These are phyloP conservation scores for Aphanomyces astaci DNA, from an alignment of 352 stramenopile species.

Conservation along the genomic window DNA sequence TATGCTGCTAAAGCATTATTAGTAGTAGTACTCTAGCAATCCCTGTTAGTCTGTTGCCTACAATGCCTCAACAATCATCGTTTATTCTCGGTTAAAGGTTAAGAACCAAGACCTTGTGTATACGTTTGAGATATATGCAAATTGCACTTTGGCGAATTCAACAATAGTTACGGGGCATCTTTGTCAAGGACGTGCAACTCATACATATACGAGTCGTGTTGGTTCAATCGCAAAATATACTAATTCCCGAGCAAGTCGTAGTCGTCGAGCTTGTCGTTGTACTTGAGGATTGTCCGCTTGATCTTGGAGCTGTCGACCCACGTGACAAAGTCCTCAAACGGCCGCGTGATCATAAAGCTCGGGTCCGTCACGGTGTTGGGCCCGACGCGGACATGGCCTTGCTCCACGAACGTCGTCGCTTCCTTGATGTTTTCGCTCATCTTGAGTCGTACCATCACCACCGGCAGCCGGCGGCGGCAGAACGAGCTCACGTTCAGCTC, in stretches of 20 bases:
- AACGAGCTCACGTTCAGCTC: conserved; percentile 94
- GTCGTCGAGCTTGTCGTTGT: conserved; percentile 99
- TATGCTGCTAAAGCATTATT: too few species aligned
- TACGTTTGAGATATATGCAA: too few species aligned
- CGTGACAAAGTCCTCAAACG: conserved; percentile 99
- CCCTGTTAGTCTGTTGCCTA: too few species aligned
- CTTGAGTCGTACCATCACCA: conserved; percentile 99
- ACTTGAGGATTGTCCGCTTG: conserved; percentile 96
- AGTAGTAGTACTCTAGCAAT: too few species aligned
- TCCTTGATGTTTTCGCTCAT: conserved; percentile 98
- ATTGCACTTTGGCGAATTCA: too few species aligned
- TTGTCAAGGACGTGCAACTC: background rate
- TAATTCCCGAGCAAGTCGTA: conserved; percentile 98
- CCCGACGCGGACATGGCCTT: conserved; percentile 94
- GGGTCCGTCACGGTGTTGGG: conserved; percentile 92
- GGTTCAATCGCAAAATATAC: background rate
- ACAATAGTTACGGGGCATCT: too few species aligned
- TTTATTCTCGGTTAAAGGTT: too few species aligned
- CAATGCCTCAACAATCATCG: too few species aligned
- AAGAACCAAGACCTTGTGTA: too few species aligned
- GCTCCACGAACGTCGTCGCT: conserved; percentile 96
- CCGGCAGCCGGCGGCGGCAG: conserved; percentile 92
- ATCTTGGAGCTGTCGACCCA: conserved; percentile 98
- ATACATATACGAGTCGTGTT: too few species aligned
- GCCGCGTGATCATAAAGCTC: conserved; percentile 95